Base-by-base conservation (phyloP, 1,284 basidiomycete species). In the Polyporus tsugae region DNA sequence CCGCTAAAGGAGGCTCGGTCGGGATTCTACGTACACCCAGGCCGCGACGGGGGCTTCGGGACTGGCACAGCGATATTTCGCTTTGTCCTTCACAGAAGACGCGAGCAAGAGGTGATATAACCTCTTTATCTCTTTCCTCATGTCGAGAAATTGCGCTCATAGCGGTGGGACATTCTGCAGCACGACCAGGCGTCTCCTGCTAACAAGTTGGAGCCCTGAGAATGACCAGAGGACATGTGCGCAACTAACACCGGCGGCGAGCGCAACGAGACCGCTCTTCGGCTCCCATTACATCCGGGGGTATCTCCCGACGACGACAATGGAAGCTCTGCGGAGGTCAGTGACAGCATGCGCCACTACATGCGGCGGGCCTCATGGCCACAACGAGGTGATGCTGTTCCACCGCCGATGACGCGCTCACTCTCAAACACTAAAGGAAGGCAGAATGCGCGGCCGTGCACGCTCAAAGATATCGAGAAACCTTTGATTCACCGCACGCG, bases 301-400 rank as follows among this genome's bases (percentile, higher is more conserved):
- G 19, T 15, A 13, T 58, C 35, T 25, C 25, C 13, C 9, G 6
- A 17, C 33, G 1, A 7, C 58, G 13, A 60, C n/a, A 60, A 60
- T 60, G 58, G 38, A 60, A 60, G 58, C 22, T 29, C 36, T 39
- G 10, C 6, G 29, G 39, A 29, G 13, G 38, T 39, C 6, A 22
- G 22, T 15, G 38, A 25, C 13, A 25, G 22, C 38, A 29, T 41
- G 58, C 25, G 71, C 71, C 71, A 70, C 67, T 70, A 59, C 69
- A 67, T 69, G 68, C 61, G 69, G 65, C 46, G 25, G 39, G 71
- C 71, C 71, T 72, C 71, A 67, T 70, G 71, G 71, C 55, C 62
- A 67, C 69, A 70, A 69, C 53, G 71, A 70, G 69, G 71, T 69
- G 69, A 69, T 69, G 57, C 38, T 29, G n/a, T 13, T 41, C 53